These are phyloP conservation scores for Fagopyrum esculentum DNA, from an alignment of 148 eudicot species.

Conservation along the genomic window DNA sequence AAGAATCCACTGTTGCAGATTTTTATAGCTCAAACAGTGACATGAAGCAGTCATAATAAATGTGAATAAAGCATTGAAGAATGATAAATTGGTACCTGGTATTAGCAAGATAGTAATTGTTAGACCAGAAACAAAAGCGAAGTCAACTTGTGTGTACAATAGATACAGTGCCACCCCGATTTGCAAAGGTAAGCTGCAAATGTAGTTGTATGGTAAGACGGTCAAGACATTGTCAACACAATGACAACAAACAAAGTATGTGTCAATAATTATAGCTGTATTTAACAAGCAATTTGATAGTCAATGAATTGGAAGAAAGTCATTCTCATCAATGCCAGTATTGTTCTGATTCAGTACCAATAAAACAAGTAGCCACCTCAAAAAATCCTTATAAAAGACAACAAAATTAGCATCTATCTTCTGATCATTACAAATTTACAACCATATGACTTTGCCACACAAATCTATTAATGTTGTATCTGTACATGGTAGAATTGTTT, in stretches of 20 bases:
- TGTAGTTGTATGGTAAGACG: not conserved
- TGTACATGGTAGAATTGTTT: not conserved
- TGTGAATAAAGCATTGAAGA: not conserved
- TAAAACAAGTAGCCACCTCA: constrained; percentile 3
- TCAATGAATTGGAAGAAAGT: not conserved
- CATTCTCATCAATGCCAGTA: constrained; percentile 8
- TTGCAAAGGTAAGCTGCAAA: constrained; percentile 90
- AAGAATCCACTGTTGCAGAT: not conserved
- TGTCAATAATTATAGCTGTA: not conserved
- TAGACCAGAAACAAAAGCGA: constrained; percentile 81
- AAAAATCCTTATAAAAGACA: not conserved
- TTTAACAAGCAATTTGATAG: not conserved
- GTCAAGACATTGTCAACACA: not conserved
- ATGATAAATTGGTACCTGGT: constrained; percentile 52
- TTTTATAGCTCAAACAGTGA: not conserved
- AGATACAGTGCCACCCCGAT: constrained; percentile 88
- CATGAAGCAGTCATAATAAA: not conserved
- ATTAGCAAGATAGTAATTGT: constrained; percentile 78
- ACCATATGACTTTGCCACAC: not conserved
- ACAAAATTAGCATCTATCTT: not conserved
- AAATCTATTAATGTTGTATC: not conserved
- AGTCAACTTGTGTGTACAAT: constrained; percentile 77
- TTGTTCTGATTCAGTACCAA: not conserved
- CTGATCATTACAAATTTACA: not conserved
- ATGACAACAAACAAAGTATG: not conserved